Evolutionary conservation across 352 stramenopile species (phyloP), one percentile per base, ranked within the genome.

Genomic region (Salisapilia sapeloensis): DNA sequence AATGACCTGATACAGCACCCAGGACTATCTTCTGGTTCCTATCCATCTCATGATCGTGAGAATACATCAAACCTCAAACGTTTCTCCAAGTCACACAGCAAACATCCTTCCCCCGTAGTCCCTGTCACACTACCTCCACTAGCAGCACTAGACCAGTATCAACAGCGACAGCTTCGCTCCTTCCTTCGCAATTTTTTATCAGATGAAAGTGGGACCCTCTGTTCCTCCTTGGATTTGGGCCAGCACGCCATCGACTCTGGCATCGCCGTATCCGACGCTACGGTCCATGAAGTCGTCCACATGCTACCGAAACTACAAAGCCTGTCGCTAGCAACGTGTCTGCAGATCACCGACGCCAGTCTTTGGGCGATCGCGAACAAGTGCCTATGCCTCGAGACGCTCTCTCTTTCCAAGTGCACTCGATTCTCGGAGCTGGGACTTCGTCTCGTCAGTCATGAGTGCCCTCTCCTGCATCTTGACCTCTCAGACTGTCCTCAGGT

Each of bases 101-200:
- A n/a, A n/a, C n/a, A n/a, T n/a, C n/a, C n/a, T n/a, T n/a, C n/a
- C n/a, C n/a, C n/a, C n/a, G n/a, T n/a, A n/a, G n/a, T n/a, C n/a
- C n/a, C n/a, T n/a, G n/a, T n/a, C n/a, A n/a, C n/a, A n/a, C n/a
- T n/a, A n/a, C n/a, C n/a, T n/a, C n/a, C n/a, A n/a, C n/a, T n/a
- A n/a, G n/a, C n/a, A n/a, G n/a, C 66, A 3, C 21, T 70, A 8
- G 60, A 76, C 30, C 63, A 83, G 28, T 60, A 58, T 11, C 61
- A 77, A 38, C 57, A 75, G 30, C 63, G 71, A 8, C 71, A 82
- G 39, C 82, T 96, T 60, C 63, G 75, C 13, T 92, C 76, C 19
- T 93, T 94, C 47, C 39, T 96, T 38, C 60, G 70, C n/a, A 94
- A 95, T 38, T 96, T 95, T 38, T 49, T 94, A 13, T 56, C 70